phyloP scores from a whole-genome alignment of 805 yeast genomes.

The Cyberlindnera americana region DNA sequence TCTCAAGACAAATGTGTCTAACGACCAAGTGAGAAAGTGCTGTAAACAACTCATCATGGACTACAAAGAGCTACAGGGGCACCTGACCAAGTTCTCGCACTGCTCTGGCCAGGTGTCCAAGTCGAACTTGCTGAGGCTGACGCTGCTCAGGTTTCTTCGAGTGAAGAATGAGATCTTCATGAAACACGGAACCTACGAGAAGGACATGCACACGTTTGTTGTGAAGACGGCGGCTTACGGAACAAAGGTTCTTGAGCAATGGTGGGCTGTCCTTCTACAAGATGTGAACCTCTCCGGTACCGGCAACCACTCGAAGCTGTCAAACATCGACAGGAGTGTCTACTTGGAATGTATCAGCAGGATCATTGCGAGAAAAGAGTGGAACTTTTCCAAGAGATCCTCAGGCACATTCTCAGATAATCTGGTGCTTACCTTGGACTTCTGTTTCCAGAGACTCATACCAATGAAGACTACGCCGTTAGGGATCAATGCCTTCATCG shows the following conservation, averaged over 20 bases:
- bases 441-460: constrained; percentile 16
- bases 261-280: constrained; percentile 14
- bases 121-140: constrained; percentile 12
- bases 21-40: constrained; percentile 9
- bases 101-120: constrained; percentile 8
- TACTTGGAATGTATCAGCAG: constrained; percentile 16
- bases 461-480: constrained; percentile 18
- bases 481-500: constrained; percentile 43
- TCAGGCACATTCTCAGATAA: constrained; percentile 2
- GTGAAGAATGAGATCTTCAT: constrained; percentile 8
- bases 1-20: constrained; percentile 7
- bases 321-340: constrained; percentile 14
- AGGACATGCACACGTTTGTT: constrained; percentile 11
- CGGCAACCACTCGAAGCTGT: constrained; percentile 2
- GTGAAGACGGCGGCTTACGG: constrained; percentile 11
- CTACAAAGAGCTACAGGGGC: constrained; percentile 15
- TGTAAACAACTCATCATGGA: constrained; percentile 16
- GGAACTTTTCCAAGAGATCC: constrained; percentile 6
- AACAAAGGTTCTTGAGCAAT: constrained; percentile 8
- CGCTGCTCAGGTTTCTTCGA: constrained; percentile 13
- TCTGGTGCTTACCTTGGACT: constrained; percentile 12
- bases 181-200: constrained; percentile 4
- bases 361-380: constrained; percentile 14
- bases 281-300: constrained; percentile 5
- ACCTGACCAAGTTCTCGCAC: constrained; percentile 8